These are phyloP conservation scores for Dentipellis sp. DNA, from an alignment of 768 basidiomycete genomes.

Conservation along the genomic window DNA sequence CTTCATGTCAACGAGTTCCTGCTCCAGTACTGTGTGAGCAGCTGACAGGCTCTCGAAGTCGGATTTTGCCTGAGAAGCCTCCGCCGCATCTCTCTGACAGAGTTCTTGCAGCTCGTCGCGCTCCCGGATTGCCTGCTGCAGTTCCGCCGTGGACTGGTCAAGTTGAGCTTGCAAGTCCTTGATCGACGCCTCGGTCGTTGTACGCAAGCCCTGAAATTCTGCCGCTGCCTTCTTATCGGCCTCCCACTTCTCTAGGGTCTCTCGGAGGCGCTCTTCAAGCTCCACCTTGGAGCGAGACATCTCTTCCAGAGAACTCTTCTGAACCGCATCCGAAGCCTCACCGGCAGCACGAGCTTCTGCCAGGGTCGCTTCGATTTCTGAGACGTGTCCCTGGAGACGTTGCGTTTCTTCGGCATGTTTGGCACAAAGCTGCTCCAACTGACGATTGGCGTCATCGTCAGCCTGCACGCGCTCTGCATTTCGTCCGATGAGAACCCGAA, in stretches of 20 bases:
- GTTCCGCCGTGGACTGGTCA: conserved; percentile 1
- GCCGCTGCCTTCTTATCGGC: not conserved
- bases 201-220: conserved; percentile 2
- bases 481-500: conserved; percentile 9
- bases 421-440: conserved; percentile 7
- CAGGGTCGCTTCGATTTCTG: conserved; percentile 12
- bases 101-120: conserved; percentile 5
- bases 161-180: conserved; percentile 7
- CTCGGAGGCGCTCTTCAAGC: conserved; percentile 9
- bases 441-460: not conserved
- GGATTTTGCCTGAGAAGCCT: conserved; percentile 1
- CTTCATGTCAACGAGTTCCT: conserved; percentile 16
- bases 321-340: conserved; percentile 24
- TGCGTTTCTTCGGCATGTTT: conserved; percentile 14
- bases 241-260: conserved; percentile 1
- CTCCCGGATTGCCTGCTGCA: not conserved
- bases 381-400: conserved; percentile 14
- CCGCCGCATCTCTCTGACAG: not conserved
- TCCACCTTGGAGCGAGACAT: conserved; percentile 4
- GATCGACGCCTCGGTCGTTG: not conserved
- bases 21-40: conserved; percentile 24
- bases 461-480: conserved; percentile 4
- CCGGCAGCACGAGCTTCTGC: conserved; percentile 9
- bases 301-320: conserved; percentile 17
- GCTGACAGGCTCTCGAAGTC: conserved; percentile 5